Evolutionary conservation across 1,284 basidiomycete species (phyloP).

Genomic region (Cutaneotrichosporon dermatis): DNA sequence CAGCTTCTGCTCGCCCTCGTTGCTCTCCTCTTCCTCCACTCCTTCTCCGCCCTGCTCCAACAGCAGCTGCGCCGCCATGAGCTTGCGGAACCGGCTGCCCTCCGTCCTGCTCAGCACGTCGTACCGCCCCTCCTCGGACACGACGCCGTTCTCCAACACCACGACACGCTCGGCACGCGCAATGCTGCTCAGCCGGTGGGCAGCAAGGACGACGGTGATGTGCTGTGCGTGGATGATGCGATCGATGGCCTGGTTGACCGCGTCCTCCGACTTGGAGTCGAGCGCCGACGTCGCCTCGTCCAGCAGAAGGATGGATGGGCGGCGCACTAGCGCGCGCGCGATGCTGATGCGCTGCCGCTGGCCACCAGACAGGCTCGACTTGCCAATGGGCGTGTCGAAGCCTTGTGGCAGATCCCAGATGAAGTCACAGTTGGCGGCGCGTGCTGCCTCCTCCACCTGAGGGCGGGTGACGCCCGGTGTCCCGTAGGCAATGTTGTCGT

Average conservation of each 20-base stretch:
- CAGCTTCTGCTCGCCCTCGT: too few relatives aligned
- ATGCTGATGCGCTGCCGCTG: slow-evolving; percentile 54
- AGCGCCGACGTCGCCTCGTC: slow-evolving; percentile 60
- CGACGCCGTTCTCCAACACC: slow-evolving; percentile 77
- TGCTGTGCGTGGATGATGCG: slow-evolving; percentile 70
- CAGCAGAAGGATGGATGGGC: slow-evolving; percentile 52
- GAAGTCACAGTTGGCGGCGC: slow-evolving; percentile 91
- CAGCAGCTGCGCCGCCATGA: slow-evolving; percentile 79
- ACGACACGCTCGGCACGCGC: slow-evolving; percentile 78
- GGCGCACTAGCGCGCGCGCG: slow-evolving; percentile 51
- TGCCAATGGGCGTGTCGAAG: slow-evolving; percentile 63
- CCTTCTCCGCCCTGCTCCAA: slow-evolving; percentile 25
- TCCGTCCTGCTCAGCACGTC: slow-evolving; percentile 56
- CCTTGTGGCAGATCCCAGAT: slow-evolving; percentile 85
- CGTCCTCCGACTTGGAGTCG: slow-evolving; percentile 81
- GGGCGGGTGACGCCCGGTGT: slow-evolving; percentile 65
- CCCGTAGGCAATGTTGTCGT: slow-evolving; percentile 90
- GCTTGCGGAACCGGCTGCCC: slow-evolving; percentile 68
- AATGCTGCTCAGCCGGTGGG: slow-evolving; percentile 79
- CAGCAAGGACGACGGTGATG: slow-evolving; percentile 83
- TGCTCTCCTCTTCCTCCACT: too few relatives aligned
- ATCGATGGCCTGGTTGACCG: slow-evolving; percentile 81
- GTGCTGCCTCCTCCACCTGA: slow-evolving; percentile 81
- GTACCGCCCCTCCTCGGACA: slow-evolving; percentile 80
- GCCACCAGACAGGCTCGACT: slow-evolving; percentile 50